Conservation (phyloP, 1,284 basidiomycete species). For the Ganoderma lucidum region DNA sequence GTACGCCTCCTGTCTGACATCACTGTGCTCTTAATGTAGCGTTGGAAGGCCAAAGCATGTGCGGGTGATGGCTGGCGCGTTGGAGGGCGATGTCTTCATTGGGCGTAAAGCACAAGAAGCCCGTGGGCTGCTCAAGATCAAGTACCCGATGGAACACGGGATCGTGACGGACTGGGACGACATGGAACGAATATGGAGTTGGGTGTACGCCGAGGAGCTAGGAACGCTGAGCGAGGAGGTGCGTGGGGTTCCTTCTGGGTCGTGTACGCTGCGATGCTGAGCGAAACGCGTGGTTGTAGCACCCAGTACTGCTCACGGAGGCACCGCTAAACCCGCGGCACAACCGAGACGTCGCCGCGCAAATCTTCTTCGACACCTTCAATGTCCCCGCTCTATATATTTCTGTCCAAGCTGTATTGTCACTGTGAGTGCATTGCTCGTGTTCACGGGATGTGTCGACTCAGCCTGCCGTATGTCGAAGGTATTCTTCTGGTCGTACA, state of each 20-base stretch:
- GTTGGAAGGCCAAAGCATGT: constrained; percentile 96
- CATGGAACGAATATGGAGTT: constrained; percentile 98
- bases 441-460: background rate
- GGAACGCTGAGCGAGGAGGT: constrained; percentile 97
- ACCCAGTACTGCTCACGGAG: constrained; percentile 95
- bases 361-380: constrained; percentile 99
- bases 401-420: constrained; percentile 96
- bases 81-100: constrained; percentile 94
- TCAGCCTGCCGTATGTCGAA: constrained; percentile 43
- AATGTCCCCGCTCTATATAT: constrained; percentile 99
- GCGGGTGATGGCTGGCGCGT: constrained; percentile 94
- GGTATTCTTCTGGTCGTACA: constrained; percentile 98
- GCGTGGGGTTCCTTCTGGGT: constrained; percentile 38
- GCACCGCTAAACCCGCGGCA: constrained; percentile 94
- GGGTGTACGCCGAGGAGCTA: constrained; percentile 95
- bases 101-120: constrained; percentile 94
- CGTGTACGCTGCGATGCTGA: constrained; percentile 18
- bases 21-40: constrained; percentile 50
- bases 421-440: constrained; percentile 68
- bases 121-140: constrained; percentile 93
- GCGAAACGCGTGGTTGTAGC: constrained; percentile 57
- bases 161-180: constrained; percentile 98
- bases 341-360: constrained; percentile 94
- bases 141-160: constrained; percentile 98
- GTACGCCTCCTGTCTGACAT: constrained; percentile 38